Conservation (phyloP, 331 rosid genomes). For the Dryas integrifolia region DNA sequence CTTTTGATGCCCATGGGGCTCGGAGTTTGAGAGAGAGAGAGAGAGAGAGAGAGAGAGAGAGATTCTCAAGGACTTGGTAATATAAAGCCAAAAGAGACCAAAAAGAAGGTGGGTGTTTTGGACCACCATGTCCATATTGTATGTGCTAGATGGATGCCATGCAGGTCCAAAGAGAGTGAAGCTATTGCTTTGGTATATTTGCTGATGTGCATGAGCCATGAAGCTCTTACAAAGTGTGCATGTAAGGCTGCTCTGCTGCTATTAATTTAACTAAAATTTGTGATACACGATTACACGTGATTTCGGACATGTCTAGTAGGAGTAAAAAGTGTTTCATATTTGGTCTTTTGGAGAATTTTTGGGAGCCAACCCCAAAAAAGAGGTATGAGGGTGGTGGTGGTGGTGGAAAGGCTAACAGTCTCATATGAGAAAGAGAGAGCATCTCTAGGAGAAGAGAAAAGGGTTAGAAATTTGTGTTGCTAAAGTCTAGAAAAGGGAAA, state of each 20-base stretch:
- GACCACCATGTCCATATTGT: constrained; percentile 26
- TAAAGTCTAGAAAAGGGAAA: constrained; percentile 30
- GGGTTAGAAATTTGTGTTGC: constrained; percentile 35
- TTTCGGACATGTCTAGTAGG: constrained; percentile 25
- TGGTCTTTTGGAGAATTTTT: constrained; percentile 32
- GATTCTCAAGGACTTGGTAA: constrained; percentile 27
- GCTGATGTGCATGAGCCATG: background rate
- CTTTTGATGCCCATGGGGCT: constrained; percentile 21
- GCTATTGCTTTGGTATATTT: background rate
- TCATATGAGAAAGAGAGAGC: constrained; percentile 24
- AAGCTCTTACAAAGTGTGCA: constrained; percentile 23
- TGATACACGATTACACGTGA: constrained; percentile 31
- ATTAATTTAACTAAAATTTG: constrained; percentile 2
- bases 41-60: background rate
- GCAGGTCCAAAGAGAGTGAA: constrained; percentile 16
- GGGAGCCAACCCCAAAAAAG: constrained; percentile 32
- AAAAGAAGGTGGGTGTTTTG: constrained; percentile 23
- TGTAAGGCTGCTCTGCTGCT: constrained; percentile 17
- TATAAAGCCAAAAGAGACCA: constrained; percentile 4
- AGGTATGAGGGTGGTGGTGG: background rate
- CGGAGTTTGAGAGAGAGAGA: constrained; percentile 20
- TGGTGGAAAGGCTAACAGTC: constrained; percentile 22
- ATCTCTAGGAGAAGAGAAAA: constrained; percentile 39
- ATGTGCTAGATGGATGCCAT: background rate
- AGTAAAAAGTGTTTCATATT: constrained; percentile 12